Conservation (phyloP, 2,329 filamentous ascomycete genomes). For the Knufia petricola region DNA sequence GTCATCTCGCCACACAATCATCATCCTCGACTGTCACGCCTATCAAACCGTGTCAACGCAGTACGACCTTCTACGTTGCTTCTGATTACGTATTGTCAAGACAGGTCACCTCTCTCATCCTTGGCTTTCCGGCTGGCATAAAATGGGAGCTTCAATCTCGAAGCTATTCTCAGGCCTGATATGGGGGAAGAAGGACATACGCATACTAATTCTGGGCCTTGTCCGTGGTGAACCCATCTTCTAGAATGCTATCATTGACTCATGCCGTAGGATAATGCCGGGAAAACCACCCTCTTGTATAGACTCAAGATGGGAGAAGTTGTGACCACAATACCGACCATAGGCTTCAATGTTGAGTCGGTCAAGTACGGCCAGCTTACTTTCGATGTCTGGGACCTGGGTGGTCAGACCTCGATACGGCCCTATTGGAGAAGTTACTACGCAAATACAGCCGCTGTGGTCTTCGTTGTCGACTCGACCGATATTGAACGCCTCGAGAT, state of each 20-base stretch:
- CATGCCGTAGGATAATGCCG: slow-evolving; percentile 73
- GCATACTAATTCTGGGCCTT: slow-evolving; percentile 87
- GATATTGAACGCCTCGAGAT: slow-evolving; percentile 93
- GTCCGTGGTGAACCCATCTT: slow-evolving; percentile 45
- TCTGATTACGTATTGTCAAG: too few species aligned
- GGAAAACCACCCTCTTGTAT: slow-evolving; percentile 95
- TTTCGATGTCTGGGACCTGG: slow-evolving; percentile 98
- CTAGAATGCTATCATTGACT: neutral
- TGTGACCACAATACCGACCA: slow-evolving; percentile 96
- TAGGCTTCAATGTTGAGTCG: slow-evolving; percentile 95
- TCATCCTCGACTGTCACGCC: too few species aligned
- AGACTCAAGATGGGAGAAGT: slow-evolving; percentile 98
- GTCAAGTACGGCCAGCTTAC: slow-evolving; percentile 98
- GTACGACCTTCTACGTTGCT: too few species aligned
- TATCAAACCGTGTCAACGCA: too few species aligned
- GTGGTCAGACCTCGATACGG: slow-evolving; percentile 95
- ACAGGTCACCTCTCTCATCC: too few species aligned
- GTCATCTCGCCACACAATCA: too few species aligned
- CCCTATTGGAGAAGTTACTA: slow-evolving; percentile 99
- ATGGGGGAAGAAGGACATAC: slow-evolving; percentile 94
- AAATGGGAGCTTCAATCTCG: slow-evolving; percentile 49
- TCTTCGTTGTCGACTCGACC: slow-evolving; percentile 97
- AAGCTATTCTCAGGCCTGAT: slow-evolving; percentile 58
- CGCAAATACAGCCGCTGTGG: slow-evolving; percentile 93
- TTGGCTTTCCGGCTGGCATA: neutral